Evolutionary conservation across 306 rosid genomes (phyloP), one percentile per base, ranked within the genome.

Genomic region (Gleditsia sinensis): DNA sequence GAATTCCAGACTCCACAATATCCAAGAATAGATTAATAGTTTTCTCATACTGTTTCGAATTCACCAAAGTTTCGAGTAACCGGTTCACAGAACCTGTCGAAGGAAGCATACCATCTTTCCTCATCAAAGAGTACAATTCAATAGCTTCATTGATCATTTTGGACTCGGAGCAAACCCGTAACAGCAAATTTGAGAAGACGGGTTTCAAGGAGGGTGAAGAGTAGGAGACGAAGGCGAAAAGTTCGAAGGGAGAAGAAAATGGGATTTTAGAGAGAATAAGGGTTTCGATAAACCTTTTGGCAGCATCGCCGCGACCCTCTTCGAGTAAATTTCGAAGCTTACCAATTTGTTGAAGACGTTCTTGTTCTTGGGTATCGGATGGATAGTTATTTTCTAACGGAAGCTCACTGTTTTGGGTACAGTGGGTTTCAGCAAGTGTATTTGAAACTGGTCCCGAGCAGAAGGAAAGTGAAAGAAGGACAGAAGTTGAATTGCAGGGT

Each of bases 221-320:
- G 71, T 76, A 28, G 2, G 87, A 82, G 49, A 92, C 61, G 71
- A 81, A 73, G 1, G 78, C 3, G 76, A 79, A 76, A 23, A 90
- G 78, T 12, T 93, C 82, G 7, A 69, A 77, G 62, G 94, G 88
- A 3, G 95, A 89, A 36, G 85, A 82, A 51, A 86, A 86, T 3
- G 65, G 68, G 36, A 58, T 74, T 37, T 74, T 74, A 21, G 91
- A 75, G 61, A 36, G 78, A 23, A 90, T 4, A 65, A 87, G 83
- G 25, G 90, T 85, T 51, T 69, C 87, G 87, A 87, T 76, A 72
- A 87, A 69, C 21, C 81, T 59, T 54, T 67, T 57, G 0, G 90
- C 93, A 10, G 83, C 40, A 32, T 78, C 78, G 1, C 72, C 68
- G 24, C 72, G 88, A 36, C 75, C 85, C 43, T 83, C 77, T 55